Evolutionary conservation across 805 yeast species (phyloP), one percentile per base, ranked within the genome.

Genomic region (Metschnikowia corniflorae): DNA sequence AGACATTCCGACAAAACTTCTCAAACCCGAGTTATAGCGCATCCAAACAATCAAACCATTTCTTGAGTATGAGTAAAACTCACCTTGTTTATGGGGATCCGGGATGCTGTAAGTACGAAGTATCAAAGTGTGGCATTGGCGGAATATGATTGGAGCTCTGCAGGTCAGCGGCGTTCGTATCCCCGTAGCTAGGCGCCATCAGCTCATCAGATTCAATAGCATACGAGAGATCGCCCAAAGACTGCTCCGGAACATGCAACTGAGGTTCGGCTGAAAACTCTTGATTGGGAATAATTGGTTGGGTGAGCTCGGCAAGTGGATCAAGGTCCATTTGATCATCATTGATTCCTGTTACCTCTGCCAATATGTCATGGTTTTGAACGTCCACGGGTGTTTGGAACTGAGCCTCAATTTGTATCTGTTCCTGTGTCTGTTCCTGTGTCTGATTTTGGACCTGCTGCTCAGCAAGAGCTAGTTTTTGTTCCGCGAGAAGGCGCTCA

Each of bases 201-300:
- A 20, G 33, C 15, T 19, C 29, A n/a, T 32, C 37, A 3, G 27
- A 3, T 12, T 37, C 37, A 18, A 37, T 33, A 17, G 40, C 40
- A 20, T 37, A 37, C 22, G 37, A 32, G 14, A 37, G 20, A 9
- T 37, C 37, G 8, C 29, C 41, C 27, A 37, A 18, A 10, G 29
- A 12, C 12, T 30, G 35, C 12, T 36, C 39, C 6, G 39, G 35
- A n/a, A 35, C 15, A 16, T 35, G 33, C 26, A 24, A 12, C 26
- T 13, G 24, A 21, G n/a, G n/a, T n/a, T n/a, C n/a, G n/a, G n/a
- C n/a, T n/a, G n/a, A n/a, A n/a, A n/a, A n/a, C n/a, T n/a, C n/a
- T n/a, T n/a, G n/a, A n/a, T n/a, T n/a, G n/a, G n/a, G n/a, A n/a
- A n/a, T n/a, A n/a, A n/a, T n/a, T n/a, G n/a, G n/a, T n/a, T n/a